These are phyloP conservation scores for Mycena venus DNA, from an alignment of 768 basidiomycete genomes.

Conservation along the genomic window DNA sequence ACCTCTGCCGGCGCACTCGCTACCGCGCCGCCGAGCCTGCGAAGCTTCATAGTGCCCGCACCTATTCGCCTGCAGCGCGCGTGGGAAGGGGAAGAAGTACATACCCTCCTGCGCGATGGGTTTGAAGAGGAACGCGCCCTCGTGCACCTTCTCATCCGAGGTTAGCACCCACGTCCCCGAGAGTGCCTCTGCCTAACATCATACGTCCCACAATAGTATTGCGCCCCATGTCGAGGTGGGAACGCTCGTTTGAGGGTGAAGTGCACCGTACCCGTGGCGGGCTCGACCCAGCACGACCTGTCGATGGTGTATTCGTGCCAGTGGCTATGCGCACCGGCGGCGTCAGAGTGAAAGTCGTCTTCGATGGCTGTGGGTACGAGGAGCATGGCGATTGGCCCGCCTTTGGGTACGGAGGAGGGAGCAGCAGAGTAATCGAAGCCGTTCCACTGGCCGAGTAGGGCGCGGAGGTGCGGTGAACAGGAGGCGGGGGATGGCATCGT, in stretches of 20 bases:
- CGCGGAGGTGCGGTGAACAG: neutral
- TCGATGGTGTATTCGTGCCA: conserved; percentile 27
- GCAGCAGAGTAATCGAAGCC: conserved; percentile 28
- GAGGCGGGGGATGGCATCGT: neutral
- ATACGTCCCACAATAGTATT: conserved; percentile 36
- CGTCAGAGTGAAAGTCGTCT: conserved; percentile 22
- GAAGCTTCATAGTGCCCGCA: conserved; percentile 46
- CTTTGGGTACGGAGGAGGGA: neutral
- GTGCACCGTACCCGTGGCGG: neutral
- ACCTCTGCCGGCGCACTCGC: conserved; percentile 35
- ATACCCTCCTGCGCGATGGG: conserved; percentile 39
- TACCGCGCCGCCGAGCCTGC: conserved; percentile 39
- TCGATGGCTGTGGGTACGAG: neutral
- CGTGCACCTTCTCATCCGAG: conserved; percentile 22
- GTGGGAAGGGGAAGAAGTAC: conserved; percentile 40
- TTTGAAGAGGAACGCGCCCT: conserved; percentile 41
- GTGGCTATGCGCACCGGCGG: conserved; percentile 6
- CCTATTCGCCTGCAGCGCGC: conserved; percentile 35
- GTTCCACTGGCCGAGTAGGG: conserved; percentile 38
- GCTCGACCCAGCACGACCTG: conserved; percentile 29
- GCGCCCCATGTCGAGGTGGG: conserved; percentile 31
- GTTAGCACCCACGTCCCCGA: conserved; percentile 41
- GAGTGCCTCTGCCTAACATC: conserved; percentile 29
- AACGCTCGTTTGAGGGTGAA: conserved; percentile 38
- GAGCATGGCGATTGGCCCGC: conserved; percentile 9